A percentile compares a stretch with the other conserved stretches of the same genome.
Conservation (phyloP, 1,284 basidiomycete genomes). For the Rhodotorula sp. region DNA sequence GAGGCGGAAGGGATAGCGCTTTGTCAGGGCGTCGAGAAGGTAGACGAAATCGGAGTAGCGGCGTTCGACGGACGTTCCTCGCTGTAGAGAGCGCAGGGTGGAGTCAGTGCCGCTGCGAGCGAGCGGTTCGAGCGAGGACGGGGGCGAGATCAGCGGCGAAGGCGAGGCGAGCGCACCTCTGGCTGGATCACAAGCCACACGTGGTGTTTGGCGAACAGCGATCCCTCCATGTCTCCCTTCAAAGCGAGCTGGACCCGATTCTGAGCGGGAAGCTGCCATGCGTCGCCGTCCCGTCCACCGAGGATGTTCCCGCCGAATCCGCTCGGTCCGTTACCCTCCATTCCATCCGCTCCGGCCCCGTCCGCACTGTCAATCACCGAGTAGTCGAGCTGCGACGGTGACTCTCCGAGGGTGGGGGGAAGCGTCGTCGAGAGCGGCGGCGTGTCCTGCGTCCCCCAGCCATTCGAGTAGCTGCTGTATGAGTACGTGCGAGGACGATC, state of each 20-base stretch:
- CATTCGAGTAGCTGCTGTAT: too few relatives aligned
- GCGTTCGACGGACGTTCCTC: conserved; percentile 47
- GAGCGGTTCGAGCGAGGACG: background rate
- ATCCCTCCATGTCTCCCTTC: conserved; percentile 19
- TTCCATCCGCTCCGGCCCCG: too few relatives aligned
- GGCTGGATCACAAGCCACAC: conserved; percentile 22
- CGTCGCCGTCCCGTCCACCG: background rate
- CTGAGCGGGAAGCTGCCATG: conserved; percentile 19
- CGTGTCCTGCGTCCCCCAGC: too few relatives aligned
- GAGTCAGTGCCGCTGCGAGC: too few relatives aligned
- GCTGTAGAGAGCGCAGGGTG: background rate
- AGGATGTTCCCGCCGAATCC: conserved; percentile 3
- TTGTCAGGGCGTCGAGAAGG: conserved; percentile 74
- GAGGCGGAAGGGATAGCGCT: conserved; percentile 82
- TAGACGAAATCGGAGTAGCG: conserved; percentile 86
- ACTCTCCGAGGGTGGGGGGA: background rate
- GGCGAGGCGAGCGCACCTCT: conserved; percentile 4
- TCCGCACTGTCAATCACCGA: background rate
- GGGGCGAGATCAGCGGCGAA: background rate
- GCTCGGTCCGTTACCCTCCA: background rate
- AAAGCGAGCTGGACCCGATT: conserved; percentile 15
- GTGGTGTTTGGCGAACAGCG: conserved; percentile 27
- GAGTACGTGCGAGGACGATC: too few relatives aligned
- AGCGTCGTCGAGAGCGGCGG: background rate
- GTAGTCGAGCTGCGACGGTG: background rate